Base-by-base conservation (phyloP, 2,329 filamentous ascomycete genomes). In the Calonectria naviculata region DNA sequence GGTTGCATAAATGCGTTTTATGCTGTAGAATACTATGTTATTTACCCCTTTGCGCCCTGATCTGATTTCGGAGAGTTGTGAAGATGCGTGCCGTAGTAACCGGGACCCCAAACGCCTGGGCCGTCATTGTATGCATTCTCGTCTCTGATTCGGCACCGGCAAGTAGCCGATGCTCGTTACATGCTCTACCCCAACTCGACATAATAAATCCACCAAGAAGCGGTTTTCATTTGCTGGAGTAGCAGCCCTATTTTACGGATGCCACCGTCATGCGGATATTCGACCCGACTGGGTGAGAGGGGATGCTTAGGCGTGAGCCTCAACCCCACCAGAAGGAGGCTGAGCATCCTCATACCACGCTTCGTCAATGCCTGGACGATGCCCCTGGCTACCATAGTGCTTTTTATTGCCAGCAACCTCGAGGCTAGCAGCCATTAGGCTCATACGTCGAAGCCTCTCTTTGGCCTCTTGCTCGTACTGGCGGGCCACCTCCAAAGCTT, bases 401-500 rank as follows among this genome's bases (percentile, higher is more conserved):
- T 77, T 79, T 72, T 78, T 81, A 9, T 46, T 63, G 19, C 76
- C 75, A 3, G 73, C 64, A 12, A 95, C 88, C 74, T 97, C 94
- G 31, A 98, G 86, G 9, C 94, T 93, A 0, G 94, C 93, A 31
- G 92, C 89, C 5, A 92, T 82, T 71, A 97, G 89, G 75, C 93
- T 95, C 79, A 98, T 92, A 56, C 93, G 91, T 64, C 95, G 87
- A 64, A 98, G 87, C 49, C 94, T 91, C 75, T 97, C 88, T 64
- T 94, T 88, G 7, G 95, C 91, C 72, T 94, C 93, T 61, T 90
- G 89, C 78, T 95, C 92, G 78, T 97, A 97, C 31, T 89, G 88
- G 66, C 89, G 89, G 3, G 95, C 90, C 69, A 91, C 91, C 24
- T 90, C 85, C 26, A 97, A 85, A 0, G 93, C 91, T 8, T 92